Base-by-base conservation (phyloP, 2,329 filamentous ascomycete genomes). In the Blastomyces parvus region DNA sequence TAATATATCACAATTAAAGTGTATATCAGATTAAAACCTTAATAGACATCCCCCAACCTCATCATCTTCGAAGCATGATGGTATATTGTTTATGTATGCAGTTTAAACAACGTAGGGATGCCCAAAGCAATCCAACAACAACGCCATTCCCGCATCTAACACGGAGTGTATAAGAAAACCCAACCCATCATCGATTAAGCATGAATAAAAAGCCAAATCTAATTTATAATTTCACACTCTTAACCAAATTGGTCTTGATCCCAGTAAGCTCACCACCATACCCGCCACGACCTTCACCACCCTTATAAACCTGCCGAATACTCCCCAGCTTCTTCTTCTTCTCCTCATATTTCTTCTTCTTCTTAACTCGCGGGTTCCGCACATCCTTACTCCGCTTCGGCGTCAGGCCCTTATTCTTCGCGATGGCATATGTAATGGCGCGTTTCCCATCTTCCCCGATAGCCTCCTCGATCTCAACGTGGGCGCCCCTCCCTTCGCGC, bases 291-390 rank as follows among this genome's bases (percentile, higher is more conserved):
- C 89, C 86, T 79, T 95, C 87, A 66, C 90, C 89, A 68, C 90
- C 90, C 77, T 91, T 90, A 80, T 92, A 97, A 17, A 90, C 82
- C 9, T 89, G 84, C 80, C 89, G 90, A 81, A 92, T 90, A 73
- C 88, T 93, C 71, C 85, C 86, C 73, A 97, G 78, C 83, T 97
- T 97, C 89, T 97, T 97, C 84, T 93, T 89, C 84, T 96, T 97
- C 76, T 91, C 88, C 74, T 95, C 91, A 76, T 86, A 99, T 85
- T 91, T 91, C 86, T 91, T 91, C 78, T 91, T 86, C 88, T 97
- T 97, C 88, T 97, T 99, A 68, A 97, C 93, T 75, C 94, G 83
- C 44, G 94, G 92, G 79, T 99, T 99, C 67, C 93, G 83, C 64
- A 91, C 88, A 70, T 96, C 92, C 86, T 99, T 97, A 83, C 89